A percentile compares a stretch with the other conserved stretches of the same genome.
Evolutionary conservation across 2,329 filamentous ascomycete species (phyloP).

Genomic region (Zymoseptoria pseudotritici): DNA sequence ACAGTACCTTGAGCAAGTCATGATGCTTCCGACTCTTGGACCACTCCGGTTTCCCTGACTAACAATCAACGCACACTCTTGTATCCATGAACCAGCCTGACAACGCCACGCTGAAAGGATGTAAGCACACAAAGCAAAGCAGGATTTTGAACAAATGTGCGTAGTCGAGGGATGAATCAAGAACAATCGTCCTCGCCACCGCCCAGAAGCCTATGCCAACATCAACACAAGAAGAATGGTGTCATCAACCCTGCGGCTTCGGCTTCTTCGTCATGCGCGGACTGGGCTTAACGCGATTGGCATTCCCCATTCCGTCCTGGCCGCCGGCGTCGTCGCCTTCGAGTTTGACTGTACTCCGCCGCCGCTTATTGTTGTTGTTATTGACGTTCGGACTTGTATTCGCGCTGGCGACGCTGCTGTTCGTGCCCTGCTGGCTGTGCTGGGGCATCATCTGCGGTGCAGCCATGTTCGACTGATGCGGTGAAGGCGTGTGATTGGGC

Average conservation of each 20-base stretch:
- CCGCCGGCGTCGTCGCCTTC: conserved; percentile 47
- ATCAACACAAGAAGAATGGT: neutral
- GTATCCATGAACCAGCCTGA: neutral
- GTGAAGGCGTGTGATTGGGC: conserved; percentile 38
- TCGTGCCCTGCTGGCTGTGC: conserved; percentile 50
- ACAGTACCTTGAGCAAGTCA: neutral
- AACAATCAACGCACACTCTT: neutral
- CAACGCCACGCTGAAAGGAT: neutral
- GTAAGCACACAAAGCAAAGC: neutral
- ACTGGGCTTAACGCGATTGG: conserved; percentile 44
- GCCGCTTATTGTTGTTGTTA: conserved; percentile 54
- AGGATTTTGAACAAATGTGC: neutral
- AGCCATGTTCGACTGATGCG: conserved; percentile 38
- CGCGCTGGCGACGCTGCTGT: conserved; percentile 48
- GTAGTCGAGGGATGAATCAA: neutral
- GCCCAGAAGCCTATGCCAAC: neutral
- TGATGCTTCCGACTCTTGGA: neutral
- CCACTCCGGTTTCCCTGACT: neutral
- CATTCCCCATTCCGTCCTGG: conserved; percentile 31
- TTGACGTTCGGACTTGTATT: conserved; percentile 53
- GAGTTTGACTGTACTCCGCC: conserved; percentile 53
- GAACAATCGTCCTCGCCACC: neutral
- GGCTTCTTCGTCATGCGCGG: conserved; percentile 36
- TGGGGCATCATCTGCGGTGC: conserved; percentile 49
- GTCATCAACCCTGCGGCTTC: conserved; percentile 16